Conservation (phyloP, 1,284 basidiomycete genomes). For the Sporisorium iseilematis-ciliati region DNA sequence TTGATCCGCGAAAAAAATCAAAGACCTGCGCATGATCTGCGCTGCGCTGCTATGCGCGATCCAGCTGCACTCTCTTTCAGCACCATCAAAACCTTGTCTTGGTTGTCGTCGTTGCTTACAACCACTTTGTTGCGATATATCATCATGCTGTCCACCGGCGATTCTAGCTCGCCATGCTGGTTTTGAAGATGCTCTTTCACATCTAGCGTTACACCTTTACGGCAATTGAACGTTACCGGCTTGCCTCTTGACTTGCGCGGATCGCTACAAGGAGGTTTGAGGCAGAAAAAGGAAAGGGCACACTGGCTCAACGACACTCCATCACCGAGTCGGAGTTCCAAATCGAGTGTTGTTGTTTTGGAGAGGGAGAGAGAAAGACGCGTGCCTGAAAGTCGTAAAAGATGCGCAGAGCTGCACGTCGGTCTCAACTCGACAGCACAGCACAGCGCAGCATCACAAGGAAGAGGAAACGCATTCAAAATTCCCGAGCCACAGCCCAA, state of each 20-base stretch:
- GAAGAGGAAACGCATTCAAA: constrained; percentile 13
- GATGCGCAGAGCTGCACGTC: constrained; percentile 27
- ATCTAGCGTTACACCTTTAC: neutral
- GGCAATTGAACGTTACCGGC: constrained; percentile 11
- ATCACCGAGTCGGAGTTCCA: constrained; percentile 46
- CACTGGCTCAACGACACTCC: constrained; percentile 30
- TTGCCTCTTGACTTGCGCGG: neutral
- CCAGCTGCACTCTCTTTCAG: constrained; percentile 2
- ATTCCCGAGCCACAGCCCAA: constrained; percentile 30
- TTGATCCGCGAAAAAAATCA: neutral
- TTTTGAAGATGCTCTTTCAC: constrained; percentile 1
- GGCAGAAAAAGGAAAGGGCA: neutral
- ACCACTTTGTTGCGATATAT: neutral
- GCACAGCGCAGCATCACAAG: neutral
- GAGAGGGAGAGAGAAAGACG: constrained; percentile 1
- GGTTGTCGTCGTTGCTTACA: neutral
- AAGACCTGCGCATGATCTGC: neutral
- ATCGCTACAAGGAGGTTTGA: neutral
- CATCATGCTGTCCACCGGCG: neutral
- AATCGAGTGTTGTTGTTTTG: constrained; percentile 17
- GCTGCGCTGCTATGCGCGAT: constrained; percentile 10
- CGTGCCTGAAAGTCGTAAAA: constrained; percentile 1
- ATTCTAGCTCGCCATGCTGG: neutral
- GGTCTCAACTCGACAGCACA: constrained; percentile 14
- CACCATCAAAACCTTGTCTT: neutral